Base-by-base conservation (phyloP, 2,329 filamentous ascomycete genomes). In the Pseudofabraea citricarpa region DNA sequence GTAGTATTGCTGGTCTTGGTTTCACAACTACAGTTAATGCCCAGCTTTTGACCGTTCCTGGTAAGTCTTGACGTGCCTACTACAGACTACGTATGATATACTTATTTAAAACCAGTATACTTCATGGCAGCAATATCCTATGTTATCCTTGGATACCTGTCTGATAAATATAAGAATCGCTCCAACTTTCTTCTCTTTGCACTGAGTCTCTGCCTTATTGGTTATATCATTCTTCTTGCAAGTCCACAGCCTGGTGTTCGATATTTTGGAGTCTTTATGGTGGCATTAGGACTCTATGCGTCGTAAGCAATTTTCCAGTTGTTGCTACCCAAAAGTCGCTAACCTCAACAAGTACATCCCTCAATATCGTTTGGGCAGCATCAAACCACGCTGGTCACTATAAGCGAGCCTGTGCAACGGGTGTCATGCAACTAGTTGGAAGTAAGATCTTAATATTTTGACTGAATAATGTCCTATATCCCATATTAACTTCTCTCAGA, bases 11-110 rank as follows among this genome's bases (percentile, higher is more conserved):
- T 7, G 38, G 38, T 9, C 26, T 41, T 32, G 38, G 38, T 8
- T 41, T 41, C 22, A 41, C 38, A 20, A 41, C n/a, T 27, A 41
- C 38, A 8, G 38, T 41, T 20, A 19, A 41, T 21, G 23, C 38
- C 6, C 38, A 41, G 32, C 27, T 41, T 15, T 22, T 41, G n/a
- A 41, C 38, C 4, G 26, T 41, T 18, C 38, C 38, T 8, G 38
- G 38, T 41, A 33, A 12, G 18, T 19, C 9, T n/a, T 37, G 27
- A n/a, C n/a, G n/a, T n/a, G n/a, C n/a, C n/a, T n/a, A n/a, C n/a
- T n/a, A n/a, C n/a, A n/a, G n/a, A n/a, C n/a, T n/a, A n/a, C n/a
- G n/a, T n/a, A n/a, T n/a, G n/a, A n/a, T n/a, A n/a, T n/a, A n/a
- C n/a, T n/a, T n/a, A n/a, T n/a, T n/a, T n/a, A n/a, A n/a, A 12